Evolutionary conservation across 106 monocot genomes (phyloP).

Genomic region (Iris macrosiphon): DNA sequence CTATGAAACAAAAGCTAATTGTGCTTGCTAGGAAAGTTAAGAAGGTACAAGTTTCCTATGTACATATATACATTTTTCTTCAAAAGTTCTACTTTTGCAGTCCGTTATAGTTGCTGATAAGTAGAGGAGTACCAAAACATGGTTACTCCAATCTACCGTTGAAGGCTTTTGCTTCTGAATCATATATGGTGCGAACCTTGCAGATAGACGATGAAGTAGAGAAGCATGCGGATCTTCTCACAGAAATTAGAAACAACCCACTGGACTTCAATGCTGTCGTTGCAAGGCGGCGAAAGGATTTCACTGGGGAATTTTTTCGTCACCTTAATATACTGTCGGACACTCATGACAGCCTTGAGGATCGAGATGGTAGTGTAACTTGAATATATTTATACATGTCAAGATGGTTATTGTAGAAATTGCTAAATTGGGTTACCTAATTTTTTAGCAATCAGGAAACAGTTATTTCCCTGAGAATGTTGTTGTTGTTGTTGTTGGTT

Average conservation of each 20-base stretch:
- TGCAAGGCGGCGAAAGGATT: constrained; percentile 82
- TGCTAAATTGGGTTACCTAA: too few species aligned
- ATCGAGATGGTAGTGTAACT: constrained; percentile 66
- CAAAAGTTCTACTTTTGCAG: too few species aligned
- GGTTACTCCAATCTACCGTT: not conserved
- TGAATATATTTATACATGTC: too few species aligned
- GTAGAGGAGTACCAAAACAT: too few species aligned
- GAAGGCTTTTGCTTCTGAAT: not conserved
- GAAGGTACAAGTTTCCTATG: constrained; percentile 35
- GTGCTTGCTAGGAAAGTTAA: constrained; percentile 73
- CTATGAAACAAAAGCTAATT: constrained; percentile 56
- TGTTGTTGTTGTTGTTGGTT: too few species aligned
- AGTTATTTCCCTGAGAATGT: too few species aligned
- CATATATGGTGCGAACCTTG: not conserved
- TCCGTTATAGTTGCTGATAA: too few species aligned
- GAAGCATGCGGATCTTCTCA: constrained; percentile 54
- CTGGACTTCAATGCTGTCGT: constrained; percentile 75
- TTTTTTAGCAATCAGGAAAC: too few species aligned
- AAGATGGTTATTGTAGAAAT: too few species aligned
- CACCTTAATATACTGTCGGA: constrained; percentile 55
- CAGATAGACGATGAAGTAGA: constrained; percentile 92
- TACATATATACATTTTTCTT: too few species aligned
- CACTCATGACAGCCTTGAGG: constrained; percentile 52
- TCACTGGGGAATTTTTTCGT: constrained; percentile 76
- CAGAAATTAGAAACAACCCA: constrained; percentile 69